Percentiles rank a stretch among this genome's conserved stretches.
These are phyloP conservation scores for Ocimum tenuiflorum DNA, from an alignment of 257 asterid species.

Conservation along the genomic window DNA sequence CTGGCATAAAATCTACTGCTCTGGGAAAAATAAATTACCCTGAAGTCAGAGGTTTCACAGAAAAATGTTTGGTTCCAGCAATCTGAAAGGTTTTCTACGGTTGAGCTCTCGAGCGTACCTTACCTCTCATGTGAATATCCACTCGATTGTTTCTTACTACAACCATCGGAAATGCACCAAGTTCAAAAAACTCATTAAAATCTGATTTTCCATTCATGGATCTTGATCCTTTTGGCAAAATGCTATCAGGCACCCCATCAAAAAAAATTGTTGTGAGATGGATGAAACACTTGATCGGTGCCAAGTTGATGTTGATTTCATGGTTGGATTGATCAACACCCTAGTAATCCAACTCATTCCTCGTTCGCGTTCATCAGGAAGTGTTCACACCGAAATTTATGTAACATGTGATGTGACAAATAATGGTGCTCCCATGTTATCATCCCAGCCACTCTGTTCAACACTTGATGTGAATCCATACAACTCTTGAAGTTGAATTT, in stretches of 20 bases:
- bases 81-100: constrained; percentile 46
- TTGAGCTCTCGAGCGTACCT: constrained; percentile 48
- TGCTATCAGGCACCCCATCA: constrained; percentile 19
- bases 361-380: constrained; percentile 36
- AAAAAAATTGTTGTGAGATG: constrained; percentile 48
- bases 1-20: constrained; percentile 71
- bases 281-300: constrained; percentile 49
- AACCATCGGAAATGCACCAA: constrained; percentile 22
- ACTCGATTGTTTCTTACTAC: constrained; percentile 23
- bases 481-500: no score
- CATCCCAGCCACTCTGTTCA: no score
- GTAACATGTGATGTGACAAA: constrained; percentile 5
- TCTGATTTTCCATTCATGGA: constrained; percentile 35
- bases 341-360: constrained; percentile 33
- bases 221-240: constrained; percentile 24
- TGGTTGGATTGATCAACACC: constrained; percentile 47
- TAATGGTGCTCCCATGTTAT: constrained; percentile 9
- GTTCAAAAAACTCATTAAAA: constrained; percentile 22
- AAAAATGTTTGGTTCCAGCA: constrained; percentile 68
- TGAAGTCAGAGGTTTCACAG: constrained; percentile 46
- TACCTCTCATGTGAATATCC: constrained; percentile 36
- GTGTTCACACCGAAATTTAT: background rate
- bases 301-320: constrained; percentile 41
- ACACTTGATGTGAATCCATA: no score
- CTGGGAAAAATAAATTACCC: constrained; percentile 39